Conservation (phyloP, 805 yeast genomes). For the Saccharomycopsis javanensis region DNA sequence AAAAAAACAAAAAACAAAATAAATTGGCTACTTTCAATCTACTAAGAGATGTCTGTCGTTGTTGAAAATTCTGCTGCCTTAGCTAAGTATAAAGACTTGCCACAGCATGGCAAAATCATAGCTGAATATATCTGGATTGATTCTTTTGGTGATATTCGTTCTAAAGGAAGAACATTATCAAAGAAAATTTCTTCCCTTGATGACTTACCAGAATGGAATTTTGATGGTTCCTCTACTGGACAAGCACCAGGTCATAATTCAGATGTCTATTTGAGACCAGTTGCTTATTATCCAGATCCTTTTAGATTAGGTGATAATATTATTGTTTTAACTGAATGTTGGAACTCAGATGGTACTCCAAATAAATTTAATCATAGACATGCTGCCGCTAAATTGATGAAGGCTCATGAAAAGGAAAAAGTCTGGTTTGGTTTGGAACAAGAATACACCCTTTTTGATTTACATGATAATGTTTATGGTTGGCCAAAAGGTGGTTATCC, state of each 20-base stretch:
- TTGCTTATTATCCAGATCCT: constrained; percentile 89
- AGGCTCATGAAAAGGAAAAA: constrained; percentile 73
- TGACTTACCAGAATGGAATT: constrained; percentile 98
- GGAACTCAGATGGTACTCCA: constrained; percentile 98
- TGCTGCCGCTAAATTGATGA: constrained; percentile 90
- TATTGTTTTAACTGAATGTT: constrained; percentile 90
- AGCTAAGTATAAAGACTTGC: constrained; percentile 72
- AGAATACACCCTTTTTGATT: constrained; percentile 95
- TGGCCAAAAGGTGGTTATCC: constrained; percentile 99
- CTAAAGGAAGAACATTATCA: constrained; percentile 82
- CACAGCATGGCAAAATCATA: constrained; percentile 76
- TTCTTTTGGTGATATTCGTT: constrained; percentile 81
- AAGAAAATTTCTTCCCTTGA: constrained; percentile 62
- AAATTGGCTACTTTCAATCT: not conserved
- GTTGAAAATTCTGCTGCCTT: constrained; percentile 60
- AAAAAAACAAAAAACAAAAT: no score
- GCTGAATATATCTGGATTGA: constrained; percentile 99
- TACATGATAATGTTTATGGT: constrained; percentile 82
- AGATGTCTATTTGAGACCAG: constrained; percentile 93
- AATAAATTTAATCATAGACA: constrained; percentile 98
- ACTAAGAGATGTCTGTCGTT: constrained; percentile 1
- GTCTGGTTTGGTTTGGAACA: constrained; percentile 99
- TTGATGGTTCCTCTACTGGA: constrained; percentile 96
- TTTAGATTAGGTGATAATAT: constrained; percentile 97
- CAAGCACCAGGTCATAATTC: constrained; percentile 99